These are phyloP conservation scores for Sporothrix variecibatus DNA, from an alignment of 2,329 filamentous ascomycete species.

Conservation along the genomic window DNA sequence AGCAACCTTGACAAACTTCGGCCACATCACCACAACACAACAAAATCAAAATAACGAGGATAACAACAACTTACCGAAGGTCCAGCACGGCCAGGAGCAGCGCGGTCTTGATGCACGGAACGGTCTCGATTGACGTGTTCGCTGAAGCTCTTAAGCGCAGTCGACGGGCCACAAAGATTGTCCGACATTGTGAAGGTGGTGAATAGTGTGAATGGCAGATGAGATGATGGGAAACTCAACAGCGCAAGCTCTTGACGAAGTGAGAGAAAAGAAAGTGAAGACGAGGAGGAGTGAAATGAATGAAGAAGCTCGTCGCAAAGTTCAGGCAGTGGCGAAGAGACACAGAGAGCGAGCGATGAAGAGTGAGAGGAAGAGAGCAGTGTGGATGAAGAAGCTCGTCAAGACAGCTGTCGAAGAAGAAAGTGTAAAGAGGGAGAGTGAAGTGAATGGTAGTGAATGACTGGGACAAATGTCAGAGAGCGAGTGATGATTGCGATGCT, in stretches of 20 bases:
- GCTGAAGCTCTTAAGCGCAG: constrained; percentile 67
- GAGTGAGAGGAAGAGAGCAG: background rate
- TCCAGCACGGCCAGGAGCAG: constrained; percentile 38
- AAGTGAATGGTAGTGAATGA: background rate
- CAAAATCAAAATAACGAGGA: background rate
- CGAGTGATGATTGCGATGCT: background rate
- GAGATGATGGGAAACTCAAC: background rate
- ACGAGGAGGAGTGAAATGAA: background rate
- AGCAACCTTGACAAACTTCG: background rate
- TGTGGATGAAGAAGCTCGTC: background rate
- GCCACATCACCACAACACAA: background rate
- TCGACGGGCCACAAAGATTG: constrained; percentile 70
- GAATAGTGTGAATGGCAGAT: background rate
- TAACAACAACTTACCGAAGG: constrained; percentile 30
- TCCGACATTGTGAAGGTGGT: constrained; percentile 42
- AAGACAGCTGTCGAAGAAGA: background rate
- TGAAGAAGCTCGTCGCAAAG: background rate
- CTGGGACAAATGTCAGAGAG: background rate
- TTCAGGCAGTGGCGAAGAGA: no score
- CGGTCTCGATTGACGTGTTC: constrained; percentile 69
- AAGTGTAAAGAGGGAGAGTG: background rate
- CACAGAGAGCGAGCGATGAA: no score
- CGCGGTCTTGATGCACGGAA: constrained; percentile 71
- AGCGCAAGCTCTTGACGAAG: background rate
- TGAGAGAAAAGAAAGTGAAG: background rate